Base-by-base conservation (phyloP, 2,329 filamentous ascomycete genomes). In the Curvularia eragrostidis region DNA sequence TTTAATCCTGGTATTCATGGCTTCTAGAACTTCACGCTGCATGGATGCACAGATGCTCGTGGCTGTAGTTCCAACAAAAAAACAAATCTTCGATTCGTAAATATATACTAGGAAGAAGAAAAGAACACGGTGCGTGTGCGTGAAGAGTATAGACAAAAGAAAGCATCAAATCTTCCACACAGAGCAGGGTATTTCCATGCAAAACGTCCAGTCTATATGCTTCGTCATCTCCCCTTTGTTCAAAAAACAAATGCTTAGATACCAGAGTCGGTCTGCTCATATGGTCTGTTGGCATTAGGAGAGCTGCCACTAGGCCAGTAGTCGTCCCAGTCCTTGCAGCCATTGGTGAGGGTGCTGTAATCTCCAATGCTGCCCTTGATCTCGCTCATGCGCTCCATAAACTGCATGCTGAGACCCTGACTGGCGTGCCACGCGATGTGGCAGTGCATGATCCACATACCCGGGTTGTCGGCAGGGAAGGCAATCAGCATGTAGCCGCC, bases 391-490 rank as follows among this genome's bases (percentile, higher is more conserved):
- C 67, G 62, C 66, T 83, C 85, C 9, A 86, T 62, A 64, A 86
- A 85, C 67, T 86, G 81, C 32, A 85, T 72, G 6, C 77, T 79
- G 18, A 89, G 77, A 1, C 75, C 75, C 41, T 76, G 72, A 3
- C 64, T 66, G 0, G 70, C 75, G 51, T 76, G 75, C 69, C 69
- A 76, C 3, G 74, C 74, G 21, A 75, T 75, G 30, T 75, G 72
- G 53, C 71, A 75, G 38, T 75, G 70, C 70, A 72, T 73, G 8
- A 75, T 59, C 74, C 73, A 76, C 39, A 70, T 64, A 8, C 84
- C 84, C 0, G 84, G 83, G 68, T 85, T 85, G 47, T 80, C 77
- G 0, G 82, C 82, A 41, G 75, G 71, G 72, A 85, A 85, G 19
- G 83, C 83, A 19, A 86, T 68, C 12, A 85, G 80, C 23, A 80